These are phyloP conservation scores for Rhipidocladum racemiflorum DNA, from an alignment of 176 grass and related monocot species.

Conservation along the genomic window DNA sequence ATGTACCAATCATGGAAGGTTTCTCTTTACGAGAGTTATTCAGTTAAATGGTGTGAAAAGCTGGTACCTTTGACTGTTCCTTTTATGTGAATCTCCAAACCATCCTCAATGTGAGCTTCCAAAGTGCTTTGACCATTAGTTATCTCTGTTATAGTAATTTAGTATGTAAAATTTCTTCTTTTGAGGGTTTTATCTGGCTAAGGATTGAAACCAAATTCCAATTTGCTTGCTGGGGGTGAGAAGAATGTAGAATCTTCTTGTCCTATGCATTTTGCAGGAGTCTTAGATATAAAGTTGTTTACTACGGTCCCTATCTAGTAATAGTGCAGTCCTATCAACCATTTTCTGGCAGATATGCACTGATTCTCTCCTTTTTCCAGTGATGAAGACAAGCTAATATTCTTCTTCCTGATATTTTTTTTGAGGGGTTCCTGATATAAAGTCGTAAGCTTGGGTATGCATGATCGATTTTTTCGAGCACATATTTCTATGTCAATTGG, in stretches of 20 bases:
- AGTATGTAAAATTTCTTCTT: neutral
- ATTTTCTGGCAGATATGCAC: constrained; percentile 26
- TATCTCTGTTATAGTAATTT: neutral
- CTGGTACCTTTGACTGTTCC: neutral
- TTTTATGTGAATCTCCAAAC: neutral
- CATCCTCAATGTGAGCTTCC: neutral
- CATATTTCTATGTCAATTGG: neutral
- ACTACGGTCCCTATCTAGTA: constrained; percentile 3
- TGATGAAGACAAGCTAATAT: constrained; percentile 31
- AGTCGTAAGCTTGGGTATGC: neutral
- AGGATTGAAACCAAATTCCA: constrained; percentile 12
- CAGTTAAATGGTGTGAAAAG: too few species aligned
- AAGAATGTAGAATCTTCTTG: constrained; percentile 23
- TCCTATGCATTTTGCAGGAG: neutral
- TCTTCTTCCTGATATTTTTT: constrained; percentile 15
- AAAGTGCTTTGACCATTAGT: neutral
- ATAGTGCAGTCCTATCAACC: neutral
- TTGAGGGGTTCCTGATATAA: neutral
- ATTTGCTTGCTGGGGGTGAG: constrained; percentile 20
- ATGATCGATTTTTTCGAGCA: neutral
- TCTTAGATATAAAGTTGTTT: neutral
- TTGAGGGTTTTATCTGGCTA: neutral
- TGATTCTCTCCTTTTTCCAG: constrained; percentile 6
- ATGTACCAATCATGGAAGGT: too few species aligned
- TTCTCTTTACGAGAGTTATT: too few species aligned